Conservation (phyloP, 2,329 filamentous ascomycete species). For the Bimuria novae-zelandiae region DNA sequence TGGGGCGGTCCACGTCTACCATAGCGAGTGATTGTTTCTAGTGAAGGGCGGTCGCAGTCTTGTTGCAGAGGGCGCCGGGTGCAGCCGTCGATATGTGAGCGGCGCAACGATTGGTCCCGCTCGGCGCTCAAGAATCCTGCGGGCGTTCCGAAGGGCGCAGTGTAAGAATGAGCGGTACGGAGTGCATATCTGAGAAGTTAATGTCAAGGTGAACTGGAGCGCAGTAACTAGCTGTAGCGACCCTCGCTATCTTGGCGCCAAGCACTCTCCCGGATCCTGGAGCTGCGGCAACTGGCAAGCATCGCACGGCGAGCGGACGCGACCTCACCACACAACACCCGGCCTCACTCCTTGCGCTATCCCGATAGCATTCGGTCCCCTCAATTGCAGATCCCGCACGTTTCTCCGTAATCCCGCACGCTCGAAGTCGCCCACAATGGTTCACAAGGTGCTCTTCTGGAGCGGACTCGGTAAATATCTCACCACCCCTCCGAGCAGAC, state of each 20-base stretch:
- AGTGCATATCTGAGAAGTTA: constrained; percentile 8
- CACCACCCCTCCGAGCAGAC: constrained; percentile 15
- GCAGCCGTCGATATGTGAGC: background rate
- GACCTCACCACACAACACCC: constrained; percentile 24
- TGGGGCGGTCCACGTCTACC: constrained; percentile 36
- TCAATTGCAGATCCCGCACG: constrained; percentile 21
- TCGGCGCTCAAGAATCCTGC: background rate
- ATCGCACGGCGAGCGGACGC: constrained; percentile 24
- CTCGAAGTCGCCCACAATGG: constrained; percentile 45
- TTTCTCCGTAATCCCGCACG: constrained; percentile 11
- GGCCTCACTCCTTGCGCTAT: constrained; percentile 15
- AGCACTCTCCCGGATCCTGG: constrained; percentile 20
- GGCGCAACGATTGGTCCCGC: background rate
- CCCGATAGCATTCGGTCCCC: constrained; percentile 17
- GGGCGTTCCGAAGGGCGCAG: background rate
- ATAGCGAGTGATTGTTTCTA: constrained; percentile 24
- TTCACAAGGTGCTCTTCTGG: constrained; percentile 75
- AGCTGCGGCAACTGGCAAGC: too few relatives aligned
- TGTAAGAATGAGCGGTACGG: background rate
- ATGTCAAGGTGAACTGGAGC: background rate
- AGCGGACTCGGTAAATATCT: constrained; percentile 80
- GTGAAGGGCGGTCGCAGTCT: background rate
- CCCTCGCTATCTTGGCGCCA: constrained; percentile 21
- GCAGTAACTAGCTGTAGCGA: background rate
- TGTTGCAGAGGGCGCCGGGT: background rate